A percentile compares a stretch with the other conserved stretches of the same genome.
phyloP scores from a whole-genome alignment of 371 early-diverging fungal species.

The Sporodiniella umbellata region DNA sequence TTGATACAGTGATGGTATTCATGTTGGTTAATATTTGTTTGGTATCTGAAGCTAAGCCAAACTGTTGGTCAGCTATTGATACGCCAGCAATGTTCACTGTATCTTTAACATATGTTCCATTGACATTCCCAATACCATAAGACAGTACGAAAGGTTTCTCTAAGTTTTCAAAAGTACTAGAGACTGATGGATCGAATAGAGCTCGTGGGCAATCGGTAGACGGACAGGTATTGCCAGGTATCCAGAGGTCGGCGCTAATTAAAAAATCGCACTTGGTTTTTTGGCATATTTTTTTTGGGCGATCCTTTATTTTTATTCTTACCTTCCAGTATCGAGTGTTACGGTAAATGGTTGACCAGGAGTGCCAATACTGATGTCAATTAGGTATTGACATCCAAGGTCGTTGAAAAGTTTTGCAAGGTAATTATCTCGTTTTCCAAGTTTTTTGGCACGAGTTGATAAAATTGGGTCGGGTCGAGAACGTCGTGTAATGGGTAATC shows the following conservation, averaged over 20 bases:
- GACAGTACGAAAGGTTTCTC: slow-evolving; percentile 19
- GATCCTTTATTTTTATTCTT: background rate
- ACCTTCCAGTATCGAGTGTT: slow-evolving; percentile 49
- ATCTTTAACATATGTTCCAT: slow-evolving; percentile 42
- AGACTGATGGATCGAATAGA: slow-evolving; percentile 21
- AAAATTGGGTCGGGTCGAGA: slow-evolving; percentile 12
- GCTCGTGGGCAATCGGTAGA: slow-evolving; percentile 31
- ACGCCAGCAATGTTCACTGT: slow-evolving; percentile 33
- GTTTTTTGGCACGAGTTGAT: slow-evolving; percentile 9
- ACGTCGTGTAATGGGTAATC: slow-evolving; percentile 13
- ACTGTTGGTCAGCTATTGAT: slow-evolving; percentile 33
- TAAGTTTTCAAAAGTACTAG: slow-evolving; percentile 27
- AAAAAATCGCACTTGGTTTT: background rate
- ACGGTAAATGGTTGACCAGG: slow-evolving; percentile 41
- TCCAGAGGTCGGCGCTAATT: slow-evolving; percentile 46
- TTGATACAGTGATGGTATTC: slow-evolving; percentile 18
- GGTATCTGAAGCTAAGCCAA: slow-evolving; percentile 34
- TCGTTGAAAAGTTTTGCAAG: slow-evolving; percentile 33
- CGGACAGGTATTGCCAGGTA: slow-evolving; percentile 37
- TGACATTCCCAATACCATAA: slow-evolving; percentile 45
- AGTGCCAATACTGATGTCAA: slow-evolving; percentile 36
- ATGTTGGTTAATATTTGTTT: slow-evolving; percentile 30
- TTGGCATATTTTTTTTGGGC: slow-evolving; percentile 2
- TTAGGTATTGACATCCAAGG: slow-evolving; percentile 32
- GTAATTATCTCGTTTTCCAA: slow-evolving; percentile 16